Evolutionary conservation across 257 asterid species (phyloP), one percentile per base, ranked within the genome.

Genomic region (Salvia rosmarinus): DNA sequence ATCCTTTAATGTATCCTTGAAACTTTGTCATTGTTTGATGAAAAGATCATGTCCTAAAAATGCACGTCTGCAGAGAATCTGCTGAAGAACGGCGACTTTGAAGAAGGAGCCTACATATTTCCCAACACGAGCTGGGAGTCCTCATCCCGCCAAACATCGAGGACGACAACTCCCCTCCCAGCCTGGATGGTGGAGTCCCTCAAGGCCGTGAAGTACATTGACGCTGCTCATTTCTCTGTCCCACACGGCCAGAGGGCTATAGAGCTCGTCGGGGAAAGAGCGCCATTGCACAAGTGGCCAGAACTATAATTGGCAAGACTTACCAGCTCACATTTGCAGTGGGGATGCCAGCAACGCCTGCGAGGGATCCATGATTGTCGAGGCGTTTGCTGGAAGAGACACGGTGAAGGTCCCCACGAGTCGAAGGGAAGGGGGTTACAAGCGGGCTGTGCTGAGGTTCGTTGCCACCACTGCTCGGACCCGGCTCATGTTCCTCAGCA

Each of bases 181-280:
- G 96, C 88, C 8, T 94, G 99, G 99, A 94, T 91, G 95, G 88
- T 94, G 55, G 97, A 91, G 54, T 94, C 99, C 42, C 86, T 91
- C 49, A 94, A 91, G 56, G 97, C 99, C 6, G 93, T 94, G 0
- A 94, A 91, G 63, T 94, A 91, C 91, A 82, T 94, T 0, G 97
- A 94, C 46, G 59, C 95, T 0, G 95, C 87, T 14, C 99, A 94
- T 20, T 94, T 89, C 84, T 86, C 96, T 0, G 96, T 94, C 43
- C 99, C 99, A 37, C 83, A 74, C 0, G 96, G 95, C 1, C 87
- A 59, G 35, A 86, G 99, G 8, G 97, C 96, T 0, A 61, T 94
- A 8, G 99, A 94, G 77, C 92, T 94, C 0, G 97, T 94, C 1
- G 99, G 97, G 0, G 99, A 89, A 85, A 94, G 55, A 91, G 99